phyloP scores from a whole-genome alignment of 352 stramenopile genomes.

The Phytophthora crassamura region DNA sequence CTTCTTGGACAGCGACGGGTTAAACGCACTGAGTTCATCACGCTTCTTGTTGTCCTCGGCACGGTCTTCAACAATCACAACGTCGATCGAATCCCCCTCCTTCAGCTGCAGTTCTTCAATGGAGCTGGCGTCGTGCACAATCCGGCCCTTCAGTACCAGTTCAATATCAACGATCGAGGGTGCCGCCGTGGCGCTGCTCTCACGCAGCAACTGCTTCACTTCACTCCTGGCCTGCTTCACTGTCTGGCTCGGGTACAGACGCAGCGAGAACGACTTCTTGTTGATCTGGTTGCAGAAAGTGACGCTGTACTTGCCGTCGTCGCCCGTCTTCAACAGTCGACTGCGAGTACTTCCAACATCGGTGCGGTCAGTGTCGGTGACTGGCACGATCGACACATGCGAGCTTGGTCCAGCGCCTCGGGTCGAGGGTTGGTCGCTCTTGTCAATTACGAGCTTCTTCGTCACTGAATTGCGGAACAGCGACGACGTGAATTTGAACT shows the following conservation, averaged over 20 bases:
- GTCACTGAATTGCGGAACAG: slow-evolving; percentile 60
- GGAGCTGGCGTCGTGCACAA: slow-evolving; percentile 51
- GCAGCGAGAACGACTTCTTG: slow-evolving; percentile 74
- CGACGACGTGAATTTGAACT: slow-evolving; percentile 73
- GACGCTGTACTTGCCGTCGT: slow-evolving; percentile 65
- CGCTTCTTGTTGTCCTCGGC: slow-evolving; percentile 37
- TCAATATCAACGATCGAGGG: slow-evolving; percentile 60
- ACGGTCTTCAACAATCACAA: slow-evolving; percentile 74
- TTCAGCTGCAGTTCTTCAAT: slow-evolving; percentile 67
- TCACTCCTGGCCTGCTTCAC: slow-evolving; percentile 65
- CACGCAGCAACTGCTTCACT: slow-evolving; percentile 63
- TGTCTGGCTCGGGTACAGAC: slow-evolving; percentile 53
- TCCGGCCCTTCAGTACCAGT: slow-evolving; percentile 65
- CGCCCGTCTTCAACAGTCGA: slow-evolving; percentile 48
- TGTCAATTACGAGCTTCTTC: slow-evolving; percentile 73
- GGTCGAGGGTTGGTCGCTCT: slow-evolving; percentile 38
- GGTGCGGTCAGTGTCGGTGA: slow-evolving; percentile 51
- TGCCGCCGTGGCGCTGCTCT: slow-evolving; percentile 43
- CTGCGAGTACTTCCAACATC: slow-evolving; percentile 31
- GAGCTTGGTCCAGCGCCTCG: slow-evolving; percentile 25
- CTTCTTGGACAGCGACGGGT: slow-evolving; percentile 45
- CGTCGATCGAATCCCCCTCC: slow-evolving; percentile 69
- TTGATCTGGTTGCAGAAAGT: slow-evolving; percentile 72
- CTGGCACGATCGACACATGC: slow-evolving; percentile 65
- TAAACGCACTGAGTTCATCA: slow-evolving; percentile 27